phyloP scores from a whole-genome alignment of 2,329 filamentous ascomycete genomes.

The Ascochyta viciae-villosae region DNA sequence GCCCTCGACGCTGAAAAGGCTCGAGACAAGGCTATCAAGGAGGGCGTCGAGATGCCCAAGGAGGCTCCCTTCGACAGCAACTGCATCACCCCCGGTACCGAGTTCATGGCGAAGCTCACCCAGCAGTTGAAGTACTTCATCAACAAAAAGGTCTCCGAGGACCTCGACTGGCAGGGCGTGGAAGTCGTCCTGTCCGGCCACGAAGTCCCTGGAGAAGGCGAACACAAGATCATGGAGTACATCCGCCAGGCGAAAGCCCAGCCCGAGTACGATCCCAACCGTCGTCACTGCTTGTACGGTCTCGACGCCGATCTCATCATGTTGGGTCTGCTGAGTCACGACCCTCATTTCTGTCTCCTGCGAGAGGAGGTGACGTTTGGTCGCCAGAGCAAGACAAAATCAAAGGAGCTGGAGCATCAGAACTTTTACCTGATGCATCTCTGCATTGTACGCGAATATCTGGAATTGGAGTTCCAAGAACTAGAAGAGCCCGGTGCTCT shows the following conservation, averaged over 20 bases:
- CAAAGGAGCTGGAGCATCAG: constrained; percentile 96
- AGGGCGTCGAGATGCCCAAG: constrained; percentile 91
- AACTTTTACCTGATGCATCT: constrained; percentile 98
- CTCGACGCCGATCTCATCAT: constrained; percentile 98
- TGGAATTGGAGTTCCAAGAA: constrained; percentile 96
- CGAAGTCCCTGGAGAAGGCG: constrained; percentile 96
- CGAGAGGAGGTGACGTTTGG: constrained; percentile 99
- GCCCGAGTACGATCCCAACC: constrained; percentile 87
- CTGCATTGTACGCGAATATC: constrained; percentile 95
- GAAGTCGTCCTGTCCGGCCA: constrained; percentile 96
- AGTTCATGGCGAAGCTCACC: constrained; percentile 97
- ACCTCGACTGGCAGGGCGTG: constrained; percentile 95
- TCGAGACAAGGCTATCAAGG: constrained; percentile 86
- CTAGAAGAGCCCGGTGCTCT: constrained; percentile 76
- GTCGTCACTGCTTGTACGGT: constrained; percentile 96
- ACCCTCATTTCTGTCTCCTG: constrained; percentile 96
- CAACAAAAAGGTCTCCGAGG: constrained; percentile 97
- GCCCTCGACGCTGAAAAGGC: constrained; percentile 89
- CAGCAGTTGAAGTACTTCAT: constrained; percentile 97
- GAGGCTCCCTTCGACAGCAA: constrained; percentile 98
- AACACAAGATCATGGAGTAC: constrained; percentile 99
- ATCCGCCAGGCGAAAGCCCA: constrained; percentile 97
- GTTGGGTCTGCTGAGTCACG: constrained; percentile 94
- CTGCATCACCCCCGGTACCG: constrained; percentile 96
- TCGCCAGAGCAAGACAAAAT: constrained; percentile 83